Evolutionary conservation across 1,284 basidiomycete species (phyloP), one percentile per base, ranked within the genome.

Genomic region (Agroathelia rolfsii): DNA sequence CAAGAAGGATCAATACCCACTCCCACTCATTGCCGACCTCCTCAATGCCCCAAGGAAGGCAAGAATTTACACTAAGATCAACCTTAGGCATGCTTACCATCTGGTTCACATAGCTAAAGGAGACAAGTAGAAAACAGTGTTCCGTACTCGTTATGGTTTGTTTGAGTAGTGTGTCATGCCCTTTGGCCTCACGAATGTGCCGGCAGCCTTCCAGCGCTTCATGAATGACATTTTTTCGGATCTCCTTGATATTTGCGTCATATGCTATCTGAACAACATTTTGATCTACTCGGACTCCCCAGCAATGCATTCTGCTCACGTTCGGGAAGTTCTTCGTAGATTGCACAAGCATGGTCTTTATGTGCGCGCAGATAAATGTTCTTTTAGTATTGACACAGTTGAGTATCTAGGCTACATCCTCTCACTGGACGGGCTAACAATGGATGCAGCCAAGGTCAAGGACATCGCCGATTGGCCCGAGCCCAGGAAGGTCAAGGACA

Each of bases 361-460:
- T 24, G 30, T 55, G 6, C 61, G 62, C 33, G 38, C 48, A 0
- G 46, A 53, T 24, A 66, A 66, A 39, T 66, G 62, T 41, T 34
- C 47, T 12, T 66, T 66, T 41, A 43, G 53, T 16, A 12, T 40
- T 6, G 14, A 28, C 0, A 6, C 45, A 10, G 44, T 58, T 2
- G 53, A 63, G n/a, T 72, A 59, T 44, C 51, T 72, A 0, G 64
- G 66, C 5, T 44, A 56, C 16, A 43, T 56, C 18, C 39, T 62
- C 13, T 33, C 24, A 0, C 19, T 39, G 35, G 30, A 44, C 6
- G 47, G 51, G 0, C 30, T 59, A 10, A 12, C 16, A 0, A 58
- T 61, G 55, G 47, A 55, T 21, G 37, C 40, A 0, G 32, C 32
- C 4, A 62, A 64, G 38, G 36, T 62, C 0, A 6, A 46, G 6